Evolutionary conservation across 2,329 filamentous ascomycete species (phyloP), one percentile per base, ranked within the genome.

Genomic region (Dothiorella sarmentorum): DNA sequence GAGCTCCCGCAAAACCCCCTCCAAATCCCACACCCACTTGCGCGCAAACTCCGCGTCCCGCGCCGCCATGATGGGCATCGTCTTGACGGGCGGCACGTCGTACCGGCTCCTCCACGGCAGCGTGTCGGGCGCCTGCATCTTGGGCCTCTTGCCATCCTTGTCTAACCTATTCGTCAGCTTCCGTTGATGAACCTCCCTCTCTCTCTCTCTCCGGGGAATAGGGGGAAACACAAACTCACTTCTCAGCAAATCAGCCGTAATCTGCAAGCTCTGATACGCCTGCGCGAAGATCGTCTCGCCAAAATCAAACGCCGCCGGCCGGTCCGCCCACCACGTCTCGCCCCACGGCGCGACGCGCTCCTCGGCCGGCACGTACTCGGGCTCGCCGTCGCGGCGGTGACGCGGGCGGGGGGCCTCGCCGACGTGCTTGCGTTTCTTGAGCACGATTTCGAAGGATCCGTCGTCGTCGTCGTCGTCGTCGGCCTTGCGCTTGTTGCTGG

Each of bases 201-300:
- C n/a, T n/a, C n/a, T n/a, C n/a, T n/a, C n/a, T n/a, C 22, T 17
- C 22, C 13, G 10, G 42, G 22, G 22, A 7, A n/a, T 4, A 11
- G 9, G 15, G 44, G 3, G 7, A 24, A n/a, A 38, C 15, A 7
- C 11, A 27, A 5, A 52, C 47, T 2, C 18, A 52, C 47, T 18
- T 27, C 47, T 6, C 13, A 43, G 37, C 24, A 56, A 37, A 33
- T 56, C 51, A 29, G 51, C 38, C 51, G 38, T 56, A 26, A 42
- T 56, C 38, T 43, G 37, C 38, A 33, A 15, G 51, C 51, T 56
- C 51, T 56, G 37, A 22, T 43, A 56, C 31, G 35, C 38, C n/a
- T 20, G 17, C 24, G 51, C 51, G 38, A 56, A 56, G 35, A 56
- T 33, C 7, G 51, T 56, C 37, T 56, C 51, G 37, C 51, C 51